These are phyloP conservation scores for Epipyxis sp. DNA, from an alignment of 108 stramenopile species.

Conservation along the genomic window DNA sequence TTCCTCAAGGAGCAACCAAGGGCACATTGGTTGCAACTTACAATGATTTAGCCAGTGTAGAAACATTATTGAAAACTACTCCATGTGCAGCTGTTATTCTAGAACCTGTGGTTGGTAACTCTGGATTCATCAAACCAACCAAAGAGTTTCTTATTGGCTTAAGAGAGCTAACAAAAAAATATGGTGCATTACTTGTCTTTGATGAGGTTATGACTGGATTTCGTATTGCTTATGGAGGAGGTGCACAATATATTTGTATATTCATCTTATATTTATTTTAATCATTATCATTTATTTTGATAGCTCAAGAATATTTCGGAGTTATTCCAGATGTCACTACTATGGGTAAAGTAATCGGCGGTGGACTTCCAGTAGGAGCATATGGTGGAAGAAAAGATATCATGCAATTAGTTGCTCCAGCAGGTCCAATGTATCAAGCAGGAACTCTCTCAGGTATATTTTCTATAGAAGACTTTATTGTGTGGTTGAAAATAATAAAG, in stretches of 20 bases:
- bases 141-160: slow-evolving; percentile 87
- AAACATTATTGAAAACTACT: slow-evolving; percentile 74
- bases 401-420: slow-evolving; percentile 92
- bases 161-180: slow-evolving; percentile 73
- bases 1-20: slow-evolving; percentile 80
- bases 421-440: slow-evolving; percentile 98
- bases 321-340: slow-evolving; percentile 95
- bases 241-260: slow-evolving; percentile 37
- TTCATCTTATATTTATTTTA: no score
- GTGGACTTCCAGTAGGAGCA: slow-evolving; percentile 93
- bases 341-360: slow-evolving; percentile 98
- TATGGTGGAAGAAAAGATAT: slow-evolving; percentile 95
- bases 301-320: slow-evolving; percentile 86
- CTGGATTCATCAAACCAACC: slow-evolving; percentile 94
- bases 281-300: no score
- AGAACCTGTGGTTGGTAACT: slow-evolving; percentile 96
- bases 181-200: slow-evolving; percentile 89
- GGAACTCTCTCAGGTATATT: slow-evolving; percentile 91
- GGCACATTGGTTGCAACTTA: slow-evolving; percentile 91
- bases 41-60: slow-evolving; percentile 87
- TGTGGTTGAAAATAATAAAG: no score
- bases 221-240: slow-evolving; percentile 93
- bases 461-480: no score
- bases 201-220: slow-evolving; percentile 99
- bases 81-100: slow-evolving; percentile 90